These are phyloP conservation scores for Crithidia acanthocephali DNA, from an alignment of 208 protist species.

Conservation along the genomic window DNA sequence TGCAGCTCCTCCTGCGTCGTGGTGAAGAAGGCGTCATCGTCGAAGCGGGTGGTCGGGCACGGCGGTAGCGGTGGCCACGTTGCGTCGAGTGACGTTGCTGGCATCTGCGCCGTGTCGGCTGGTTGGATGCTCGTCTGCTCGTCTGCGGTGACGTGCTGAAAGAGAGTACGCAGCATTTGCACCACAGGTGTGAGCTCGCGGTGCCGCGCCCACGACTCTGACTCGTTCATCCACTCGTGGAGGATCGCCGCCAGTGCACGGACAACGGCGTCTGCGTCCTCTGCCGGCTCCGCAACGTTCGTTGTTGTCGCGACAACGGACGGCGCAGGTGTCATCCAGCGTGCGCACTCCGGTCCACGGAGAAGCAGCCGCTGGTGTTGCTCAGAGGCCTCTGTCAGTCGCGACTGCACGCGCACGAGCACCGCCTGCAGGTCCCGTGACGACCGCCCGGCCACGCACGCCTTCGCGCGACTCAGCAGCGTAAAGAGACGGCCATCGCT, in stretches of 20 bases:
- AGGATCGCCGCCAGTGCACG: not conserved
- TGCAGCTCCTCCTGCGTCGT: not conserved
- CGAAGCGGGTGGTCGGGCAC: not conserved
- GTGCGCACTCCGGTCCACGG: too few species aligned
- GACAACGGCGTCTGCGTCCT: not conserved
- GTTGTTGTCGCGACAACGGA: too few species aligned
- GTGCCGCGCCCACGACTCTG: slow-evolving; percentile 2
- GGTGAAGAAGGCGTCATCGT: not conserved
- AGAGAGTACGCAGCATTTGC: not conserved
- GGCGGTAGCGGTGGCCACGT: not conserved
- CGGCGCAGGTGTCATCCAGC: not conserved
- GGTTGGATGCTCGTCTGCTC: not conserved
- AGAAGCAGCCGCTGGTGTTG: slow-evolving; percentile 19
- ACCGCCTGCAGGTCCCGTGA: slow-evolving; percentile 53
- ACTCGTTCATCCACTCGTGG: not conserved
- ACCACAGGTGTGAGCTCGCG: not conserved
- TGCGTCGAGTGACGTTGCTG: not conserved
- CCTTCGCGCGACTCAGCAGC: slow-evolving; percentile 49
- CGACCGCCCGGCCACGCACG: slow-evolving; percentile 33
- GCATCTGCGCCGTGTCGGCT: not conserved
- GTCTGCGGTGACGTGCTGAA: not conserved
- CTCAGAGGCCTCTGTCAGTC: slow-evolving; percentile 15
- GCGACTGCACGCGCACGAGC: slow-evolving; percentile 42
- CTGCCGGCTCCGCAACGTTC: not conserved
- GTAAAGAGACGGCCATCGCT: slow-evolving; percentile 37